Base-by-base conservation (phyloP, 2,329 filamentous ascomycete species). In the Zymoseptoria pseudotritici region DNA sequence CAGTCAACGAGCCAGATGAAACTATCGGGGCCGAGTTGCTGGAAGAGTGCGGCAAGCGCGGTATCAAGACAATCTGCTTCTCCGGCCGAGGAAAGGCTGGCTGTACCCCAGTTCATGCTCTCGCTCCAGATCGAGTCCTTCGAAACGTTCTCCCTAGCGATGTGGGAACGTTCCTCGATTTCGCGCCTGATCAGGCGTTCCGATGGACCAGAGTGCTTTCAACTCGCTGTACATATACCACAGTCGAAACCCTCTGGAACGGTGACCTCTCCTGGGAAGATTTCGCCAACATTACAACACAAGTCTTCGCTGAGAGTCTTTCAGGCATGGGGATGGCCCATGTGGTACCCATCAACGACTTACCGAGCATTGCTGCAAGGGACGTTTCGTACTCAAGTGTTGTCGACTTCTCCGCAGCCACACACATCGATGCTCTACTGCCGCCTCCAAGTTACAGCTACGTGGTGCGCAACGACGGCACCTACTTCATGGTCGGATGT, bases 401-500 rank as follows among this genome's bases (percentile, higher is more conserved):
- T 20, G 56, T 58, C 42, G 56, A 58, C 19, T 58, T 58, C 50
- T 58, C 31, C n/a, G 10, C 31, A 58, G 56, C 56, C 50, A 58
- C 50, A 46, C 56, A 53, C 7, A 58, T 58, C 50, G 50, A 58
- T 53, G 56, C 56, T 19, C 56, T 53, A n/a, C 50, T 58, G 26
- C 26, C 50, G 50, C 56, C 56, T 42, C 50, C 50, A 46, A 50
- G 54, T n/a, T 58, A 58, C 56, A 49, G 56, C 29, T 49, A 24
- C 31, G 56, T 42, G 50, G 56, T 54, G 56, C 56, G 56, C 24
- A 26, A 53, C 36, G 56, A 58, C 22, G 51, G 51, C 22, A 59
- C 64, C 4, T 65, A 65, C 36, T 57, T 65, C 36, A 58, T 65
- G 60, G 60, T 64, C 49, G 53, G 60, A n/a, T 46, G 64, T 26